phyloP scores from a whole-genome alignment of 73 alveolate species.

The Effrenium voratum region DNA sequence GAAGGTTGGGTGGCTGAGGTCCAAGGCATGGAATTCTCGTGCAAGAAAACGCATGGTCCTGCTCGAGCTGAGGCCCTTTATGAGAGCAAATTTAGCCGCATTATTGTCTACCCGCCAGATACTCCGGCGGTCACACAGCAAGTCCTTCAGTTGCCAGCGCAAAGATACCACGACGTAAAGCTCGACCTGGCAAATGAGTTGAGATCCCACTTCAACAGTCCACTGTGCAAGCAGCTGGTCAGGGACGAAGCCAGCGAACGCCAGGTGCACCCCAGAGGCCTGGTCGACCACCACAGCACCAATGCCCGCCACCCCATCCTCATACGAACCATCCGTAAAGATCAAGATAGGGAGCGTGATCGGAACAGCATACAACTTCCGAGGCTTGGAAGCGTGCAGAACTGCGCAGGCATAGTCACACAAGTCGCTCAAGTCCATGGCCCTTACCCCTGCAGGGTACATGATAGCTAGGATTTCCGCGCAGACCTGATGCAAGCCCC shows the following conservation, averaged over 20 bases:
- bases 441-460: too few relatives aligned
- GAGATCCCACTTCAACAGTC: neutral
- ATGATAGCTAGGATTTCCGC: neutral
- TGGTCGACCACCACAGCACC: conserved; percentile 13
- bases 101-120: conserved; percentile 14
- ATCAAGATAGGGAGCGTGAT: neutral
- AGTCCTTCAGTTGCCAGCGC: neutral
- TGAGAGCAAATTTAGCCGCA: neutral
- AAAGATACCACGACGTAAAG: neutral
- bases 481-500: neutral
- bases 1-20: neutral
- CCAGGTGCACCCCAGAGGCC: neutral
- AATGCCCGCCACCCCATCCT: neutral
- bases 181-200: conserved; percentile 21
- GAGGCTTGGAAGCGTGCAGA: neutral
- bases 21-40: neutral
- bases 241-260: neutral
- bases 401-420: neutral
- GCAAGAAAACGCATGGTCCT: neutral
- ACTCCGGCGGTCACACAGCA: neutral
- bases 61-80: neutral
- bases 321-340: conserved; percentile 36
- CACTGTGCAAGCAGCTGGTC: neutral
- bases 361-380: neutral
- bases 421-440: neutral